Base-by-base conservation (phyloP, 1,139 yeast genomes). In the Pneumocystis carinii region DNA sequence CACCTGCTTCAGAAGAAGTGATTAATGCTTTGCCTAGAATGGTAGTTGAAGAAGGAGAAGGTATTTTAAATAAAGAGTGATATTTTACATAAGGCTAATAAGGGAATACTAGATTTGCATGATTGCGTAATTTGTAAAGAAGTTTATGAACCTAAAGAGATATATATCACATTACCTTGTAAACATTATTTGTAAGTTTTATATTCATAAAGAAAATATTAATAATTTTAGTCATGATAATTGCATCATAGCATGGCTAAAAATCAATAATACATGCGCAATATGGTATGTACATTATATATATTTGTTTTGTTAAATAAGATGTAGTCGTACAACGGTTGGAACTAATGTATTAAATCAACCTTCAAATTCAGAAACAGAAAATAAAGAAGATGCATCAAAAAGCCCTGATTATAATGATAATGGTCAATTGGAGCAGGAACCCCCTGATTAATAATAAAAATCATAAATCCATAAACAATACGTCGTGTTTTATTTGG, bases 71-170 rank as follows among this genome's bases (percentile, higher is more conserved):
- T 14, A 17, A 62, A 15, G 4, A 15, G 19, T 19, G 29, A 29
- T 1, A 4, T 32, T 32, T 32, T 32, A 32, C 2, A 42, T 19
- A 19, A 17, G 10, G 7, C 3, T 8, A 19, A 42, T n/a, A n/a
- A n/a, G 53, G 27, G 32, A 29, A 8, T 5, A 8, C 2, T 12
- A 48, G 55, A 48, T 14, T 24, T 48, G 12, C 10, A 14, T 6
- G 70, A 67, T 19, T 68, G 70, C 53, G 66, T 68, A 5, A 62
- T 68, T 10, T 68, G 70, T 61, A 62, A 62, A 57, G 70, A 68
- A 10, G 58, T 29, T 3, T 68, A 64, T 53, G 61, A 66, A 32
- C 59, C 27, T 10, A 58, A 38, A 12, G 66, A 66, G 15, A 32
- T 35, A 17, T 63, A 66, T 24, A 59, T 59, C 3, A 15, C 55